Base-by-base conservation (phyloP, 177 flowering plant genomes). In the Telopea speciosissima region DNA sequence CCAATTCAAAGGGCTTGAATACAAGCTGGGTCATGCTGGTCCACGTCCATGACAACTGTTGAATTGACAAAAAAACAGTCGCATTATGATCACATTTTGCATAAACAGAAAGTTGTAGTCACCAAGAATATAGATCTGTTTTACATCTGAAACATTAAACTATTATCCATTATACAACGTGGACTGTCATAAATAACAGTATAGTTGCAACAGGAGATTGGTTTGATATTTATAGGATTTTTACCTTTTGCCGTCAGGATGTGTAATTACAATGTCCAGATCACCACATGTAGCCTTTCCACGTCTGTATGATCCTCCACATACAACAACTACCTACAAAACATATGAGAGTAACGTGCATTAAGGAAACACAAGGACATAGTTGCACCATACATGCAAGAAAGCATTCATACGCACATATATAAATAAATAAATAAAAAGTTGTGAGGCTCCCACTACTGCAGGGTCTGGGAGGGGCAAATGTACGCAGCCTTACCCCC, bases 241-340 rank as follows among this genome's bases (percentile, higher is more conserved):
- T 22, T 36, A 90, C 99, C 99, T 95, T 74, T 82, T 81, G 36
- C 97, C 96, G 85, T 95, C 99, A 70, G 94, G 97, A 80, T 95
- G 99, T 22, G 96, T 95, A 72, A 93, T 83, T 70, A 95, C 75
- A 72, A 95, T 80, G 71, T 95, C 99, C 82, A 95, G 19, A 77
- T 95, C 99, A 73, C 99, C 99, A 80, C 99, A 95, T 21, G 97
- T 76, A 78, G 97, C 83, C 81, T 91, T 95, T 68, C 99, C 99
- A 66, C 97, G 99, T 76, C 97, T 86, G 75, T 78, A 95, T 52
- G 99, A 95, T 81, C 99, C 99, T 69, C 97, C 99, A 81, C 97
- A 91, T 26, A 90, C 40, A 74, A 93, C 72, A 23, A 54, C 44
- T 68, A 89, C 91, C 97, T 95, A 80, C 72, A 79, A 72, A 23